phyloP scores from a whole-genome alignment of 1,284 basidiomycete genomes.

The Trametes pubescens region DNA sequence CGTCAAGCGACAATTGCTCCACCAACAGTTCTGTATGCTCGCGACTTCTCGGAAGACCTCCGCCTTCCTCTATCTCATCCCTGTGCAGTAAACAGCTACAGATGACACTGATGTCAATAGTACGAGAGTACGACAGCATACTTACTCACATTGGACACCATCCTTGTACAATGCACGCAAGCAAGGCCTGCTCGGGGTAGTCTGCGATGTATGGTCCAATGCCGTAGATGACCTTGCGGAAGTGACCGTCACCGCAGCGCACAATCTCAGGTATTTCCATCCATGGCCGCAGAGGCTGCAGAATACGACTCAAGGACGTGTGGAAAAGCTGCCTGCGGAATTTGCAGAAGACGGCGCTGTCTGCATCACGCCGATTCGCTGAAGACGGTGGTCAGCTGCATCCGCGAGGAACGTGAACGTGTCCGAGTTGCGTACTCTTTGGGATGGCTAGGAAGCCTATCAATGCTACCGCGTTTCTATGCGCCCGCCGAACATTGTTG shows the following conservation, averaged over 20 bases:
- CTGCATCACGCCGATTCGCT: constrained; percentile 28
- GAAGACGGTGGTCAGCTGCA: neutral
- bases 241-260: constrained; percentile 38
- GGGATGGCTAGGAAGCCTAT: constrained; percentile 37
- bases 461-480: constrained; percentile 30
- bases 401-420: neutral
- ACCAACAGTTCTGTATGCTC: constrained; percentile 24
- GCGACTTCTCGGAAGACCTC: neutral
- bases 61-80: constrained; percentile 18
- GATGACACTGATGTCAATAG: too few species aligned
- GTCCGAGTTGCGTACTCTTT: constrained; percentile 30
- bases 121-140: too few species aligned
- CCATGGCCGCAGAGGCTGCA: constrained; percentile 23
- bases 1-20: too few species aligned
- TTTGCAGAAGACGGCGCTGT: constrained; percentile 27
- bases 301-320: constrained; percentile 26
- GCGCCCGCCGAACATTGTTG: constrained; percentile 33
- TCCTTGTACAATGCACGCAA: constrained; percentile 37
- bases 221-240: constrained; percentile 34
- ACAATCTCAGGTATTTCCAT: constrained; percentile 27
- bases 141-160: constrained; percentile 43
- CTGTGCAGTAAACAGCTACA: too few species aligned
- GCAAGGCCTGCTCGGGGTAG: constrained; percentile 41
- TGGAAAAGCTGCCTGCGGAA: constrained; percentile 36
- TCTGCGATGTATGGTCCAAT: constrained; percentile 43